Base-by-base conservation (phyloP, 306 rosid species). In the Sicyos baderoa region DNA sequence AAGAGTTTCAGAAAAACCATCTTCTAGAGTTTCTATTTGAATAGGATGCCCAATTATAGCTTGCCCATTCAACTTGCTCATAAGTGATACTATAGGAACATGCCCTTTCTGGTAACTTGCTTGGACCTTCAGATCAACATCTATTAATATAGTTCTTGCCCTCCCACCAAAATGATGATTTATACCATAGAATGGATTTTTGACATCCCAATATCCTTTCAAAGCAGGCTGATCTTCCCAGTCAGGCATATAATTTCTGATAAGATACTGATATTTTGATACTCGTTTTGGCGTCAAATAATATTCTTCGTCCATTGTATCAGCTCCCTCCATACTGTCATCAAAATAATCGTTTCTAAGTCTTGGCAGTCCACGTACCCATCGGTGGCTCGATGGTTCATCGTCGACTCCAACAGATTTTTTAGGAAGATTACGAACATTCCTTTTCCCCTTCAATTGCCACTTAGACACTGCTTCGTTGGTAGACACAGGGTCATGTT, bases 371-470 rank as follows among this genome's bases (percentile, higher is more conserved):
- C 76, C 76, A 53, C 37, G 21, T 52, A 71, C 81, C 72, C 50
- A 63, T 76, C 70, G 75, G 64, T 76, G 77, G 50, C 79, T 73
- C 72, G 80, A 76, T 68, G 82, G 85, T 76, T 84, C 91, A 65
- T 80, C 78, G 75, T 85, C 81, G 7, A 40, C 45, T 75, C 95
- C 89, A 50, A 25, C 75, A 58, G 85, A 74, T 74, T 86, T 85
- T 74, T 83, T 94, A 9, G 79, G 64, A 76, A 94, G 86, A 82
- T 80, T 88, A 22, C 96, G 91, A 23, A 56, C 85, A 67, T 94
- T 94, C 86, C 97, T 84, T 79, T 94, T 94, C 71, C 97, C 97
- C 82, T 94, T 90, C 76, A 86, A 65, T 74, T 87, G 87, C 99
- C 99, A 94, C 82, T 94, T 90, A 73, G 99, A 90, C 71, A 94